Percentiles rank a stretch among this genome's conserved stretches.
These are phyloP conservation scores for Phylloporus scabripes DNA, from an alignment of 768 basidiomycete species.

Conservation along the genomic window DNA sequence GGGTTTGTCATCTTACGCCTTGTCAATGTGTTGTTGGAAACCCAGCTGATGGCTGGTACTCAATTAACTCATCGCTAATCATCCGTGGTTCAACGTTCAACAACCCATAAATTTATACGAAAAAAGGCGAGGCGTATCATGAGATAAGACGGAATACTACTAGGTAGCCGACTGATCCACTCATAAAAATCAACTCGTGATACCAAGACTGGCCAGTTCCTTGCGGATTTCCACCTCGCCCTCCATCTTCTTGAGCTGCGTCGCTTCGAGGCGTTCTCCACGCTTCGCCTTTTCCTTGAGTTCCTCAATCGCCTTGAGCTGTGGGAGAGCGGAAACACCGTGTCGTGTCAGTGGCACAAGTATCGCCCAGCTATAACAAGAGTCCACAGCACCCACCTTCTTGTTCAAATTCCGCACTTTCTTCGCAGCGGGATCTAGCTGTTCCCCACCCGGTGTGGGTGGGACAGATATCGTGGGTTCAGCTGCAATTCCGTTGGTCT, in stretches of 20 bases:
- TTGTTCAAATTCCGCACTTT: constrained; percentile 93
- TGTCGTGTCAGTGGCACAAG: constrained; percentile 1
- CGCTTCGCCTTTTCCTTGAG: constrained; percentile 87
- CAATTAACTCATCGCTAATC: too few relatives aligned
- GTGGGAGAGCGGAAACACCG: background rate
- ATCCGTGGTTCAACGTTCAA: background rate
- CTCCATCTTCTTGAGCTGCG: constrained; percentile 96
- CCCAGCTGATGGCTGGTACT: background rate
- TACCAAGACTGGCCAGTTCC: constrained; percentile 54
- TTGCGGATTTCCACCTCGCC: constrained; percentile 78
- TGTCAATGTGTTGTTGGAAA: background rate
- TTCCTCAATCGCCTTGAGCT: constrained; percentile 99
- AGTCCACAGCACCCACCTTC: constrained; percentile 53
- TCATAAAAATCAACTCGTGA: background rate
- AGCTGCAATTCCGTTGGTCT: constrained; percentile 10
- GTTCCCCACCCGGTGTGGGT: constrained; percentile 50
- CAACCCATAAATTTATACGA: constrained; percentile 6
- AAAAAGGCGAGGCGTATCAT: background rate
- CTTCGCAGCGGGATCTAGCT: constrained; percentile 81
- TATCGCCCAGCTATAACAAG: background rate
- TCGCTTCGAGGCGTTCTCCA: constrained; percentile 90
- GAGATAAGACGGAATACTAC: background rate
- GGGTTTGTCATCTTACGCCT: too few relatives aligned
- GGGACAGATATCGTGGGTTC: constrained; percentile 34
- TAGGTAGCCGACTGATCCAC: background rate